These are phyloP conservation scores for Hippophae tibetana DNA, from an alignment of 306 rosid species.

Conservation along the genomic window DNA sequence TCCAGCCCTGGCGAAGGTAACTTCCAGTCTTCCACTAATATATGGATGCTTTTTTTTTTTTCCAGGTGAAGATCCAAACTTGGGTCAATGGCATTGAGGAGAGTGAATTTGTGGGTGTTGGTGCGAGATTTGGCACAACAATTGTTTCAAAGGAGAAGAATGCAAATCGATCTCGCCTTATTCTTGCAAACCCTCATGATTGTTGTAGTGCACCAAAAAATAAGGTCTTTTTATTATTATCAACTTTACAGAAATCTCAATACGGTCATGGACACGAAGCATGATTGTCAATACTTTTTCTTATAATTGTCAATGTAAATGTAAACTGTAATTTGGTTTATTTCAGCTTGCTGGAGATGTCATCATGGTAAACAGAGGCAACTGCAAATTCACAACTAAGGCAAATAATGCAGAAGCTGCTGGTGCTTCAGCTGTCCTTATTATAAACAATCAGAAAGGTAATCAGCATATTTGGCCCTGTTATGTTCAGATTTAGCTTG, in stretches of 20 bases:
- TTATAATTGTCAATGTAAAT: neutral
- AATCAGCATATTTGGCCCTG: neutral
- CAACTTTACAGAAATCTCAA: constrained; percentile 5
- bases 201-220: constrained; percentile 59
- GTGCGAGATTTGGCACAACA: constrained; percentile 83
- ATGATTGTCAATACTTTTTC: neutral
- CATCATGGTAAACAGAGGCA: constrained; percentile 79
- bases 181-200: constrained; percentile 69
- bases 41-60: constrained; percentile 5
- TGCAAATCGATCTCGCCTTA: constrained; percentile 59
- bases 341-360: constrained; percentile 77
- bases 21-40: neutral
- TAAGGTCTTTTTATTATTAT: constrained; percentile 40
- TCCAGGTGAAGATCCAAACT: constrained; percentile 89
- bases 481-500: constrained; percentile 1
- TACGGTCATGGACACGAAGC: constrained; percentile 2
- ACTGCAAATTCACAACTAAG: constrained; percentile 75
- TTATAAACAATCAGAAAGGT: constrained; percentile 79
- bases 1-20: neutral
- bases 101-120: constrained; percentile 80
- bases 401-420: constrained; percentile 76
- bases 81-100: constrained; percentile 77
- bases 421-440: constrained; percentile 92
- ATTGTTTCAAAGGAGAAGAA: constrained; percentile 86
- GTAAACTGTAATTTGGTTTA: constrained; percentile 12